Percentiles rank a stretch among this genome's conserved stretches.
phyloP scores from a whole-genome alignment of 257 asterid genomes.

The Nicotiana paniculata region DNA sequence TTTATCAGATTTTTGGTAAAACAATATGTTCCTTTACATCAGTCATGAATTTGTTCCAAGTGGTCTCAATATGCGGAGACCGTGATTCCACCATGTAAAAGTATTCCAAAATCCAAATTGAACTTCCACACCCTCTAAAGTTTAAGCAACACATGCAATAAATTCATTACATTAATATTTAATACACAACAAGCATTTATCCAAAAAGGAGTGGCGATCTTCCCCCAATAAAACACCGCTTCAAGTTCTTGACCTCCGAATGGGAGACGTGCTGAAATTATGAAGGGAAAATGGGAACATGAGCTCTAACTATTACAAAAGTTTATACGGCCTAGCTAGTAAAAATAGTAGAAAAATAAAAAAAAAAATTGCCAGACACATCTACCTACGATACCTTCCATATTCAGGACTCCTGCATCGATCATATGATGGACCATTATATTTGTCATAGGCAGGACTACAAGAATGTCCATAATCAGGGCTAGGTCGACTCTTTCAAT shows the following conservation, averaged over 20 bases:
- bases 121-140: background rate
- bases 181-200: background rate
- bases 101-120: background rate
- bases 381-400: constrained; percentile 60
- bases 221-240: background rate
- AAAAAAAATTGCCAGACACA: too few relatives aligned
- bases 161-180: background rate
- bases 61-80: background rate
- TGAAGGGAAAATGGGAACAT: constrained; percentile 4
- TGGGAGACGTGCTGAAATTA: constrained; percentile 46
- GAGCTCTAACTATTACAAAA: too few relatives aligned
- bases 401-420: constrained; percentile 65
- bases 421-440: constrained; percentile 47
- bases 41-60: background rate
- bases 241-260: constrained; percentile 42
- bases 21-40: background rate
- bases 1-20: too few relatives aligned
- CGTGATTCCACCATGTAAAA: background rate
- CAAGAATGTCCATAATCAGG: constrained; percentile 75
- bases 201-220: background rate
- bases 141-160: background rate
- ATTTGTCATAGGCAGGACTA: constrained; percentile 63
- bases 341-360: too few relatives aligned
- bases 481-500: constrained; percentile 56
- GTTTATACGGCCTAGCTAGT: too few relatives aligned